Evolutionary conservation across 768 basidiomycete species (phyloP).

Genomic region (Mycena metata): DNA sequence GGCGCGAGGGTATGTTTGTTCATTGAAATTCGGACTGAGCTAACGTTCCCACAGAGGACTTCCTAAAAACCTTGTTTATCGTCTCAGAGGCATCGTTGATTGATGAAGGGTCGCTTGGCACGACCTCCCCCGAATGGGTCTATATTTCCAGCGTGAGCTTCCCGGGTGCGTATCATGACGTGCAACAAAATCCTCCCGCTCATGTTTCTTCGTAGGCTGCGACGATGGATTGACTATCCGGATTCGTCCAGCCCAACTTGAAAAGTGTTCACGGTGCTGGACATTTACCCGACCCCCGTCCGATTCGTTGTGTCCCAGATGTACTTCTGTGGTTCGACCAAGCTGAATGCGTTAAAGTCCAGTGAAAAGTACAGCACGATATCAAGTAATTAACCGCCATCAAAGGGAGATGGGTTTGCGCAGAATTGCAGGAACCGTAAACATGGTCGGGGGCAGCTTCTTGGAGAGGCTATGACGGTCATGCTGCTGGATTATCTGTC

Average conservation of each 20-base stretch:
- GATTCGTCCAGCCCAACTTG: slow-evolving; percentile 68
- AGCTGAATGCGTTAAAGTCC: slow-evolving; percentile 10
- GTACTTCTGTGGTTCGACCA: slow-evolving; percentile 50
- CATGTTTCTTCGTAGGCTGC: slow-evolving; percentile 4
- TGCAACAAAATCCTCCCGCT: neutral
- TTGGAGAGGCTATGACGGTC: slow-evolving; percentile 63
- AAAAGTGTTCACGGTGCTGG: slow-evolving; percentile 96
- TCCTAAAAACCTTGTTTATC: slow-evolving; percentile 83
- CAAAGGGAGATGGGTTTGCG: slow-evolving; percentile 29
- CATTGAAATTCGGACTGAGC: slow-evolving; percentile 1
- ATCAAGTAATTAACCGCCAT: slow-evolving; percentile 2
- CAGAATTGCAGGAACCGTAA: slow-evolving; percentile 38
- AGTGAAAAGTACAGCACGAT: slow-evolving; percentile 8
- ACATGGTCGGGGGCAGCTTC: slow-evolving; percentile 63
- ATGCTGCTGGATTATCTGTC: slow-evolving; percentile 59
- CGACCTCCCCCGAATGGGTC: slow-evolving; percentile 61
- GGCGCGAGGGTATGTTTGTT: slow-evolving; percentile 56
- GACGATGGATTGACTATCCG: slow-evolving; percentile 60
- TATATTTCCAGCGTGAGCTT: slow-evolving; percentile 59
- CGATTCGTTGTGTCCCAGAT: slow-evolving; percentile 76
- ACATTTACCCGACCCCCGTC: slow-evolving; percentile 69
- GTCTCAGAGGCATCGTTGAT: slow-evolving; percentile 77
- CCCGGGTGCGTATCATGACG: slow-evolving; percentile 57
- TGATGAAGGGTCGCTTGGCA: slow-evolving; percentile 58
- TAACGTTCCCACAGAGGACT: slow-evolving; percentile 60